phyloP scores from a whole-genome alignment of 768 basidiomycete species.

The Calvatia gigantea region DNA sequence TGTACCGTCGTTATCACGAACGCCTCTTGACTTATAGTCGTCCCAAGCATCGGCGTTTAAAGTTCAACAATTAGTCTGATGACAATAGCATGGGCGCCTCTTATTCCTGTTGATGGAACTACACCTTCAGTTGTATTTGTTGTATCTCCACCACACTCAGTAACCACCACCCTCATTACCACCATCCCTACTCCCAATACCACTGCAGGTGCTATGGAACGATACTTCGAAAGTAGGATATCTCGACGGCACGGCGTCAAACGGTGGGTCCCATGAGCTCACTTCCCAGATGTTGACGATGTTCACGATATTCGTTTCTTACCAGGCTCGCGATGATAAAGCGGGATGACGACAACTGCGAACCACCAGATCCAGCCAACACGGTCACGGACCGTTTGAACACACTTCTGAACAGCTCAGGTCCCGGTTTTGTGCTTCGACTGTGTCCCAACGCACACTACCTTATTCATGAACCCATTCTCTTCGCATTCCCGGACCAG shows the following conservation, averaged over 20 bases:
- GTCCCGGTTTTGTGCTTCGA: slow-evolving; percentile 59
- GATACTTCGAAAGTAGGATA: background rate
- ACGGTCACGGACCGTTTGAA: slow-evolving; percentile 69
- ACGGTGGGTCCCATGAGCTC: background rate
- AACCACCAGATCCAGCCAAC: slow-evolving; percentile 50
- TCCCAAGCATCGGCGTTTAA: no score
- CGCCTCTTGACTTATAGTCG: no score
- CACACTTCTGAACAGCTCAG: slow-evolving; percentile 58
- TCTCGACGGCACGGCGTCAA: background rate
- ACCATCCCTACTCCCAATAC: background rate
- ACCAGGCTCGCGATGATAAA: background rate
- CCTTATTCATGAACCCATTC: slow-evolving; percentile 59
- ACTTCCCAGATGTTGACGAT: background rate
- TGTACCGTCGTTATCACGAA: no score
- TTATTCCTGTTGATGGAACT: no score
- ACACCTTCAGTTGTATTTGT: no score
- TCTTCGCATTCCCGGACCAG: slow-evolving; percentile 64
- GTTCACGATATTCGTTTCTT: background rate
- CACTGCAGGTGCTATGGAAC: slow-evolving; percentile 1
- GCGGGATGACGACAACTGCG: slow-evolving; percentile 23
- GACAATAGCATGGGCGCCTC: no score
- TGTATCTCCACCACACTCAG: no score
- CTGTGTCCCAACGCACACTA: slow-evolving; percentile 68
- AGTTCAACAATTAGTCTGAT: no score
- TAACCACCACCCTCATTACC: no score